Evolutionary conservation across 2,329 filamentous ascomycete species (phyloP).

Genomic region (Alternaria tenuissima): DNA sequence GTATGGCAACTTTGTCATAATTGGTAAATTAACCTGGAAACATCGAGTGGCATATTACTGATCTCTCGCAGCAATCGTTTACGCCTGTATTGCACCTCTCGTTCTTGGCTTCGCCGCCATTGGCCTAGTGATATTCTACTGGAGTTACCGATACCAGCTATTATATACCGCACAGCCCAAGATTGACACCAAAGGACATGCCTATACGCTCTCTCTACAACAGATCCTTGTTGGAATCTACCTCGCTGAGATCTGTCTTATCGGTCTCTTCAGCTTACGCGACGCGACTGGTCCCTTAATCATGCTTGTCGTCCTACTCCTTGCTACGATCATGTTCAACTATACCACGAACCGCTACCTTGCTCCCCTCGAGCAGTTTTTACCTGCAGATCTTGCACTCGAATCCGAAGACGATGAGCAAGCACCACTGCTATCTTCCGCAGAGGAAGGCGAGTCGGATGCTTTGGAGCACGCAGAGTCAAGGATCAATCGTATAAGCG

Average conservation of each 20-base stretch:
- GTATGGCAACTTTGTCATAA: slow-evolving; percentile 52
- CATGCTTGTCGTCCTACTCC: slow-evolving; percentile 43
- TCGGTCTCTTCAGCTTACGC: slow-evolving; percentile 74
- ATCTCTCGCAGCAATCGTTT: slow-evolving; percentile 71
- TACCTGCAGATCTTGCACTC: slow-evolving; percentile 44
- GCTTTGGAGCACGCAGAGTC: slow-evolving; percentile 29
- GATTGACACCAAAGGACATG: slow-evolving; percentile 86
- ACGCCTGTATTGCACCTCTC: slow-evolving; percentile 85
- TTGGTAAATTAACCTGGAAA: slow-evolving; percentile 38
- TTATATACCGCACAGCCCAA: slow-evolving; percentile 83
- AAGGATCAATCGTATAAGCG: slow-evolving; percentile 38
- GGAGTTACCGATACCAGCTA: slow-evolving; percentile 90
- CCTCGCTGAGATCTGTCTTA: slow-evolving; percentile 80
- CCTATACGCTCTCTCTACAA: slow-evolving; percentile 86
- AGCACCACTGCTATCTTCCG: slow-evolving; percentile 41
- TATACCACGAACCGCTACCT: slow-evolving; percentile 46
- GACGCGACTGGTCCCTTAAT: slow-evolving; percentile 45
- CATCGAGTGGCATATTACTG: slow-evolving; percentile 10
- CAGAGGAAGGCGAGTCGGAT: slow-evolving; percentile 41
- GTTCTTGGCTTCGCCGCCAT: slow-evolving; percentile 82
- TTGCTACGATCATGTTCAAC: slow-evolving; percentile 45
- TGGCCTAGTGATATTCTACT: slow-evolving; percentile 81
- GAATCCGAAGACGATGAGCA: slow-evolving; percentile 37
- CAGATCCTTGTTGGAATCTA: slow-evolving; percentile 88
- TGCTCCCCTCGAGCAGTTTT: slow-evolving; percentile 45